phyloP scores from a whole-genome alignment of 2,329 filamentous ascomycete genomes.

The Penicillium sumatraense region DNA sequence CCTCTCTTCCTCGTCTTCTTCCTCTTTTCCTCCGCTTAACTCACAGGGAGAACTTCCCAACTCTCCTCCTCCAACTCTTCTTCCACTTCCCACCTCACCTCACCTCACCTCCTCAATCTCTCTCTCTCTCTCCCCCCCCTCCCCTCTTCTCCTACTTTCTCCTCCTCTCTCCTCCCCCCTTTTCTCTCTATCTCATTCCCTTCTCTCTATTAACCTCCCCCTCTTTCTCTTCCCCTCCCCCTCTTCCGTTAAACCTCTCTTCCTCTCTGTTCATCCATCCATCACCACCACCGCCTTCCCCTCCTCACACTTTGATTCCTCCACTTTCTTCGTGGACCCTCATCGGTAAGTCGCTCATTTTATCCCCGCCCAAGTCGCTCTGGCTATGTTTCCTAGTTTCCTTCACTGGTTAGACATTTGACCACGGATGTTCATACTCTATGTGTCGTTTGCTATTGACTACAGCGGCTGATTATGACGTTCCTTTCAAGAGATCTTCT shows the following conservation, averaged over 20 bases:
- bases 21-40: constrained; percentile 23
- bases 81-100: constrained; percentile 10
- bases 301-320: constrained; percentile 27
- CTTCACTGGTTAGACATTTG: not conserved
- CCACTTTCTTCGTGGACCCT: constrained; percentile 28
- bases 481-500: constrained; percentile 6
- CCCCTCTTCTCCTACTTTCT: not conserved
- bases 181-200: constrained; percentile 4
- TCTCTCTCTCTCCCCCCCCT: constrained; percentile 2
- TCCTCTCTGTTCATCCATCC: constrained; percentile 15
- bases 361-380: constrained; percentile 3
- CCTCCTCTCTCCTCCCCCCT: constrained; percentile 5
- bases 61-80: constrained; percentile 14
- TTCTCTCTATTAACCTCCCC: constrained; percentile 12
- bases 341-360: constrained; percentile 22
- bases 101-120: constrained; percentile 13
- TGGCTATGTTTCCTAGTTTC: not conserved
- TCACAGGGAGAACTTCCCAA: constrained; percentile 9
- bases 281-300: constrained; percentile 26
- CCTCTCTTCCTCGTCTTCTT: not conserved
- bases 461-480: constrained; percentile 14
- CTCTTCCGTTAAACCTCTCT: constrained; percentile 10
- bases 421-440: not conserved
- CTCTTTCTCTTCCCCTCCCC: not conserved
- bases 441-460: constrained; percentile 18